Evolutionary conservation across 2,329 filamentous ascomycete species (phyloP), one percentile per base, ranked within the genome.

Genomic region (Beauveria asiatica): DNA sequence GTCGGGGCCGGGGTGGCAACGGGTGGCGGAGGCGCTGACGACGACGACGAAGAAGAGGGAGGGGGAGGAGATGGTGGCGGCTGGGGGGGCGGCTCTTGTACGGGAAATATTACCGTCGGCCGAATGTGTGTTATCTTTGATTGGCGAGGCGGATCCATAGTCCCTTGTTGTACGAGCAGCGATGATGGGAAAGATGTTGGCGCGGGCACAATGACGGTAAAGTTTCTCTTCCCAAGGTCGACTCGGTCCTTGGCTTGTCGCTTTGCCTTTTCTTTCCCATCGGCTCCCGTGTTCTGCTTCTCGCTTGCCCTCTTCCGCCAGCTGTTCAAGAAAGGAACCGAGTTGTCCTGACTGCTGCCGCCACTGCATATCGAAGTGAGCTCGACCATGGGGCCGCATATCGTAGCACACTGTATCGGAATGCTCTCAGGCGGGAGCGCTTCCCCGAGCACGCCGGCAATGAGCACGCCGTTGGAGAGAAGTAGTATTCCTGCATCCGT

Each of bases 361-460:
- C 39, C 37, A 62, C 69, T 68, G 68, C 75, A 77, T 49, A 70
- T 69, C 10, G 66, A 66, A 37, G 73, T 72, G n/a, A 77, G 65
- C 65, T 77, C 75, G 60, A 77, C 73, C 53, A 77, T 72, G 56
- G 75, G 75, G 5, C 74, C 74, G 66, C 75, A 77, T 56, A 77
- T 76, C 44, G 70, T 72, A 41, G 73, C 73, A 61, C 75, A 77
- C 57, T 68, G 67, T 23, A 75, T 61, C 37, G 75, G 75, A 17
- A 77, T 72, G 27, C 74, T 70, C 23, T 73, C 66, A 13, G 70
- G 66, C 19, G 67, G 68, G 41, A 77, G 65, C 33, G 68, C 68
- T 39, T 72, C 70, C 27, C 69, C 68, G 9, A 63, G 57, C 42
- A 66, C 66, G 53, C 70, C 50, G n/a, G 66, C 62, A 16, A 61